Base-by-base conservation (phyloP, 441 rosid species). In the Bocquillonia castaneifolia region DNA sequence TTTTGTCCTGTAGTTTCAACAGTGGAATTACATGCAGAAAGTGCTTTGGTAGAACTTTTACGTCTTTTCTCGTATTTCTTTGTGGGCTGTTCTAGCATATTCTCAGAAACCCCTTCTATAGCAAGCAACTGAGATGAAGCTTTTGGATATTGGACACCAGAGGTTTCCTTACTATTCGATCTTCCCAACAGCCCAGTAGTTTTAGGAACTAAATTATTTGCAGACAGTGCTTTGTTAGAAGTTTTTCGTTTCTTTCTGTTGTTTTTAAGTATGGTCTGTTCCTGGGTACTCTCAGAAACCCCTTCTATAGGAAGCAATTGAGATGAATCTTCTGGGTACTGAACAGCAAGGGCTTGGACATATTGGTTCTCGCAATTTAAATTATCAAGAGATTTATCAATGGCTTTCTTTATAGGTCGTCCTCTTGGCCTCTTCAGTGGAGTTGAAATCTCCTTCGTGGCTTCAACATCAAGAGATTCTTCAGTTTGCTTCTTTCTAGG, bases 361-460 rank as follows among this genome's bases (percentile, higher is more conserved):
- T 68, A 59, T 45, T 74, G 81, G 56, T 67, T 74, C 63, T 70
- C 61, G 60, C 69, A 67, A 71, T 77, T 81, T 59, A 59, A 76
- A 66, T 57, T 60, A 61, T 74, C 68, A 72, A 54, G 60, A 40
- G 69, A 45, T 66, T 82, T 80, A 66, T 69, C 68, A 36, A 59
- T n/a, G 70, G 83, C 69, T 36, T 72, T 74, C 76, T 81, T 85
- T 76, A 84, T 78, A 31, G 89, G 89, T 72, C 85, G 80, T 69
- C 88, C 91, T 76, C 82, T 77, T 70, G 86, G 78, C 70, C 58
- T 82, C 80, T 69, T 80, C 52, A 56, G 47, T 69, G 65, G 59
- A 64, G 61, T 34, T 51, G 51, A 29, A 69, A 73, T 69, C 59
- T 72, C 79, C 48, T 57, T 73, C 54, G 28, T 51, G 61, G 59